A percentile compares a stretch with the other conserved stretches of the same genome.
phyloP scores from a whole-genome alignment of 2,329 filamentous ascomycete genomes.

The Penicillium sp. region DNA sequence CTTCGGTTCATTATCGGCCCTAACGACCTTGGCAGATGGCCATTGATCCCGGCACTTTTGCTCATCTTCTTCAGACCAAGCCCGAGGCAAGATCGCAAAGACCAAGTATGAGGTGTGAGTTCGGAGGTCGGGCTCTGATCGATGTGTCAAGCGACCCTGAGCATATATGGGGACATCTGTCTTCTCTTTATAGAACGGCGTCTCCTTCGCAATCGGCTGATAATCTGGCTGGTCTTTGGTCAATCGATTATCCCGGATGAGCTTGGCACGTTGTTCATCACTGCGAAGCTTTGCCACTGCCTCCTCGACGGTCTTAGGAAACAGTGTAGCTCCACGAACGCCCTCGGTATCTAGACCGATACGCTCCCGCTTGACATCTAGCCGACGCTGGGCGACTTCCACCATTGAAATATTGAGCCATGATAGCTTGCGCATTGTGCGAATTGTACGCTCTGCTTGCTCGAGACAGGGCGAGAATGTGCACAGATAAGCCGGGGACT shows the following conservation, averaged over 20 bases:
- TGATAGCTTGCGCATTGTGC: constrained; percentile 71
- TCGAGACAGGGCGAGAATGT: constrained; percentile 97
- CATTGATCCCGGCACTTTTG: constrained; percentile 61
- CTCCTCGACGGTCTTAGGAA: constrained; percentile 69
- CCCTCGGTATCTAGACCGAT: constrained; percentile 70
- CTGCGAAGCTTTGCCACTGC: constrained; percentile 69
- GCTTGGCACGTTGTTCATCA: constrained; percentile 66
- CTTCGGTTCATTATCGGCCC: constrained; percentile 19
- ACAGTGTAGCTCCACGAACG: constrained; percentile 63
- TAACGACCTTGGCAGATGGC: constrained; percentile 56
- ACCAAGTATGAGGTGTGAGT: constrained; percentile 96
- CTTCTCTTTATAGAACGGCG: constrained; percentile 27
- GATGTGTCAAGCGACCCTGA: constrained; percentile 73
- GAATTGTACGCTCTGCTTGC: constrained; percentile 84
- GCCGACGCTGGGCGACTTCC: constrained; percentile 73
- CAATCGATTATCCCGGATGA: constrained; percentile 53
- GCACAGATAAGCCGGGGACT: constrained; percentile 74
- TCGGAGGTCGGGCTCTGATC: constrained; percentile 84
- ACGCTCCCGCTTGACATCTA: constrained; percentile 79
- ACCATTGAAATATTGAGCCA: constrained; percentile 96
- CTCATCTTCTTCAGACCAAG: constrained; percentile 84
- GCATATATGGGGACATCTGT: constrained; percentile 57
- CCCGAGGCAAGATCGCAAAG: constrained; percentile 82
- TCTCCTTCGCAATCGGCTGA: constrained; percentile 16
- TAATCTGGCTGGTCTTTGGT: constrained; percentile 21